Evolutionary conservation across 495 filamentous ascomycete species (phyloP).

Genomic region (Lichina pygmaea): DNA sequence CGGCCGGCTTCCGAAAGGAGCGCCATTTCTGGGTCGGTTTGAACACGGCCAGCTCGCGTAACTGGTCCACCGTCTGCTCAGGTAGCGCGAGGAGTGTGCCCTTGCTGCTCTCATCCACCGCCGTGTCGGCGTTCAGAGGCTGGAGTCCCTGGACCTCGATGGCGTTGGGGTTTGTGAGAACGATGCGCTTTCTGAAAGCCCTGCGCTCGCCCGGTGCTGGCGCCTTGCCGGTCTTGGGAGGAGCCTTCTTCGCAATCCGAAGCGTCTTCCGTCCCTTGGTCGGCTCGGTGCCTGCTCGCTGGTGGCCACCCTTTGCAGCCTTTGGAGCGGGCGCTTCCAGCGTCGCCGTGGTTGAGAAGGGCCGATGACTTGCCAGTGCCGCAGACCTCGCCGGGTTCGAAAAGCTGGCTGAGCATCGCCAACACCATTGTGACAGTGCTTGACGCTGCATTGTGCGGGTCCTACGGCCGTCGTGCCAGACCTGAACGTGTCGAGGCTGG

Average conservation of each 20-base stretch:
- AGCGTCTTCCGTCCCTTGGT: conserved; percentile 12
- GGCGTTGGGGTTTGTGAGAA: conserved; percentile 83
- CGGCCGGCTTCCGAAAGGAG: conserved; percentile 54
- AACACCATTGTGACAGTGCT: too few species aligned
- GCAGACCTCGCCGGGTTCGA: too few species aligned
- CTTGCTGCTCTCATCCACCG: conserved; percentile 19
- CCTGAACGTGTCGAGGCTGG: too few species aligned
- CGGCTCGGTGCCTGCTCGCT: conserved; percentile 1
- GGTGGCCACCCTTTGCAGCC: too few species aligned
- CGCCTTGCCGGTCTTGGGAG: conserved; percentile 13
- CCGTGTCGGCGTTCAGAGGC: conserved; percentile 18
- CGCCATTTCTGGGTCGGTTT: conserved; percentile 76
- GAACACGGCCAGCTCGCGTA: conserved; percentile 68
- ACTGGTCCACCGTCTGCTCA: conserved; percentile 40
- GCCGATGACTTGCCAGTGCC: too few species aligned
- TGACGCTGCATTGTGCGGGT: too few species aligned
- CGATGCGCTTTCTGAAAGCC: conserved; percentile 60
- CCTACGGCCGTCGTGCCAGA: too few species aligned
- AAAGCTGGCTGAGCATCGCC: too few species aligned
- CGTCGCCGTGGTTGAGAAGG: too few species aligned
- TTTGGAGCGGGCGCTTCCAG: too few species aligned
- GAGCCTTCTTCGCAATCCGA: conserved; percentile 9
- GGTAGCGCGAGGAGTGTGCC: conserved; percentile 46
- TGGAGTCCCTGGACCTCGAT: conserved; percentile 38
- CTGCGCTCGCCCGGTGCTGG: conserved; percentile 60